Conservation (phyloP, 306 rosid genomes). For the Casuarina glauca region DNA sequence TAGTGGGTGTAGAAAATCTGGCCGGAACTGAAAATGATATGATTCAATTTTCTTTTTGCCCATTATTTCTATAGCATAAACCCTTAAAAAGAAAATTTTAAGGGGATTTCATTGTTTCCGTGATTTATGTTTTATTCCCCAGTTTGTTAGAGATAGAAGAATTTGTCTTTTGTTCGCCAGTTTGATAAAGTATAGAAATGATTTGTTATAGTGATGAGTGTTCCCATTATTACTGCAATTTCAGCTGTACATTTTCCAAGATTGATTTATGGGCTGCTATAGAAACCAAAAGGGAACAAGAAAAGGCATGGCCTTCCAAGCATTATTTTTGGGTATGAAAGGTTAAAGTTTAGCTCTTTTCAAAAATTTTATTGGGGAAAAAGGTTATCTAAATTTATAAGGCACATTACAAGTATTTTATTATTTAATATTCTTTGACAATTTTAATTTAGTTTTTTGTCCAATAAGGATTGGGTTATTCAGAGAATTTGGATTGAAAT, state of each 20-base stretch:
- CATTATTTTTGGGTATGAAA: too few species aligned
- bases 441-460: too few species aligned
- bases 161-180: neutral
- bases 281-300: too few species aligned
- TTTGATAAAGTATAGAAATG: neutral
- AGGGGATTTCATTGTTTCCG: constrained; percentile 22
- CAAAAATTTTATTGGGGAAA: too few species aligned
- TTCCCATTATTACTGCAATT: neutral
- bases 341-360: too few species aligned
- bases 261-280: too few species aligned
- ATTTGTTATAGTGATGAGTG: neutral
- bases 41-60: neutral
- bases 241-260: neutral
- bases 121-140: constrained; percentile 1
- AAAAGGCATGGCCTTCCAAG: too few species aligned
- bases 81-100: constrained; percentile 12
- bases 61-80: constrained; percentile 12
- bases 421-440: too few species aligned
- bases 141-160: neutral
- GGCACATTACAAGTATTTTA: too few species aligned
- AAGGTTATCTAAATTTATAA: too few species aligned
- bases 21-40: neutral
- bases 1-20: neutral
- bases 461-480: too few species aligned
- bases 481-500: too few species aligned